Evolutionary conservation across 225 moss, liverwort and hornwort species (phyloP).

Genomic region (Asterella californica): DNA sequence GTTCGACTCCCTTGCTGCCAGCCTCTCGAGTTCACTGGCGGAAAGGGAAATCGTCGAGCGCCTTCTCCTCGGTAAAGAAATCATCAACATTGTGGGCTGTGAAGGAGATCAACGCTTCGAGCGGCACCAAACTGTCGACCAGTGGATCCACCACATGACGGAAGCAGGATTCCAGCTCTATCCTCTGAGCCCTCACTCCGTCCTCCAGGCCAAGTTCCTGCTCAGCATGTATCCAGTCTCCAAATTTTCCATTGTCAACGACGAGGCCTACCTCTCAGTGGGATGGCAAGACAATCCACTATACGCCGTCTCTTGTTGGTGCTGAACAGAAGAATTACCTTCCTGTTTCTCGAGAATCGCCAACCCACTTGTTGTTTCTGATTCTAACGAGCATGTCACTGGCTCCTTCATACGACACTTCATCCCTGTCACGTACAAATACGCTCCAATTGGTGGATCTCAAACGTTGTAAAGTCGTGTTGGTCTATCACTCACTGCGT

Average conservation of each 20-base stretch:
- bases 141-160: slow-evolving; percentile 31
- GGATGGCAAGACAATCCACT: slow-evolving; percentile 40
- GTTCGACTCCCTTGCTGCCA: slow-evolving; percentile 42
- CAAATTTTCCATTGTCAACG: slow-evolving; percentile 24
- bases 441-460: not conserved
- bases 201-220: slow-evolving; percentile 32
- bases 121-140: slow-evolving; percentile 29
- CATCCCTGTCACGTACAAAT: not conserved
- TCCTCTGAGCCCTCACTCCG: slow-evolving; percentile 27
- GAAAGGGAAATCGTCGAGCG: slow-evolving; percentile 35
- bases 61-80: slow-evolving; percentile 32
- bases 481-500: not conserved
- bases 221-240: slow-evolving; percentile 28
- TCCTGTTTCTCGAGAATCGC: not conserved
- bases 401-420: not conserved
- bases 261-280: slow-evolving; percentile 31
- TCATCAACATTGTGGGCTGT: slow-evolving; percentile 32
- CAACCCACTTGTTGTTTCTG: not conserved
- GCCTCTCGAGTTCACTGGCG: slow-evolving; percentile 11
- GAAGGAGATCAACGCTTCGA: slow-evolving; percentile 21
- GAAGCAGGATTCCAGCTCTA: slow-evolving; percentile 28
- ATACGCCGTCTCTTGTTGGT: slow-evolving; percentile 40
- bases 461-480: not conserved
- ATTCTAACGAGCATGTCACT: too few species aligned
- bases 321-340: slow-evolving; percentile 2